phyloP scores from a whole-genome alignment of 2,329 filamentous ascomycete species.

The Xylariaceae sp. region DNA sequence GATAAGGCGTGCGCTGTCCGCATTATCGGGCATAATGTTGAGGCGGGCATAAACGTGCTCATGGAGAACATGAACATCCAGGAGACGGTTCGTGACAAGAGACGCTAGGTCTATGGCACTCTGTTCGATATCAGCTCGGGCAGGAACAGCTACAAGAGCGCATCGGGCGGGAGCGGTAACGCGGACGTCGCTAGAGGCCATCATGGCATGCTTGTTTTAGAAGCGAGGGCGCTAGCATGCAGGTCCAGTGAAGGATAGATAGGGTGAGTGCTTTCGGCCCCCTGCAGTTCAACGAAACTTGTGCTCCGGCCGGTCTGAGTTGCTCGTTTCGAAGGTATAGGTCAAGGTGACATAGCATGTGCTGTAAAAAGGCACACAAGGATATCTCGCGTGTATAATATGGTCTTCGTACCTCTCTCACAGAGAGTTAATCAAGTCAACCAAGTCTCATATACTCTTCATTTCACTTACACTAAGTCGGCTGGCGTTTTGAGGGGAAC shows the following conservation, averaged over 20 bases:
- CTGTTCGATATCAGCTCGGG: slow-evolving; percentile 70
- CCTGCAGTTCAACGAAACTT: too few relatives aligned
- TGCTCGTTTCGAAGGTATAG: too few relatives aligned
- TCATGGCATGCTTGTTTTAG: slow-evolving; percentile 58
- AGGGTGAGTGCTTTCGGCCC: too few relatives aligned
- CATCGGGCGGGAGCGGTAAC: slow-evolving; percentile 21
- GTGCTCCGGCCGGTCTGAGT: too few relatives aligned
- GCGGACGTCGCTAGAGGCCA: slow-evolving; percentile 53
- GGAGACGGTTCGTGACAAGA: slow-evolving; percentile 73
- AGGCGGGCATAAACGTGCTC: slow-evolving; percentile 69
- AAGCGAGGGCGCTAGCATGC: slow-evolving; percentile 43
- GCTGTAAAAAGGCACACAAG: too few relatives aligned
- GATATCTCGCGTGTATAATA: too few relatives aligned
- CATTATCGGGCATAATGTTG: slow-evolving; percentile 80
- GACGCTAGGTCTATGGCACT: slow-evolving; percentile 77
- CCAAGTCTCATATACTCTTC: too few relatives aligned
- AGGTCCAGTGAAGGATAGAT: slow-evolving; percentile 34
- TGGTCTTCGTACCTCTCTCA: too few relatives aligned
- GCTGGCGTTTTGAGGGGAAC: too few relatives aligned
- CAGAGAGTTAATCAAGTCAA: too few relatives aligned
- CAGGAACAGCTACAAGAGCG: slow-evolving; percentile 32
- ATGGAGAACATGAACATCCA: slow-evolving; percentile 73
- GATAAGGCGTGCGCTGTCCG: slow-evolving; percentile 61
- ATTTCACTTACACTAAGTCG: too few relatives aligned
- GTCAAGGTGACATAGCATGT: too few relatives aligned